Evolutionary conservation across 345 rosid genomes (phyloP).

Genomic region (Citrus reticulata): DNA sequence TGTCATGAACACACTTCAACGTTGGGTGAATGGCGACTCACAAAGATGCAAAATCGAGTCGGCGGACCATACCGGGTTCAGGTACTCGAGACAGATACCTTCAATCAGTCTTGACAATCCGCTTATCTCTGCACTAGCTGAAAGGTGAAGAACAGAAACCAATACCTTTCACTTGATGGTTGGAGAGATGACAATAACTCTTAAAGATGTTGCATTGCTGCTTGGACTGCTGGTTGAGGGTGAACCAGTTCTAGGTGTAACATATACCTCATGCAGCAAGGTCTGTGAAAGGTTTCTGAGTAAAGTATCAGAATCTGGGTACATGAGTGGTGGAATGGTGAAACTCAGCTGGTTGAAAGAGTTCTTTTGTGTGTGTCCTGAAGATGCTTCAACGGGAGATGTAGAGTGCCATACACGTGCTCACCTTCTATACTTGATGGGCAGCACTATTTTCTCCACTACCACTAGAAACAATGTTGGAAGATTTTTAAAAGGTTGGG

Average conservation of each 20-base stretch:
- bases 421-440: slow-evolving; percentile 65
- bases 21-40: slow-evolving; percentile 65
- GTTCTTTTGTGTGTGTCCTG: slow-evolving; percentile 56
- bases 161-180: slow-evolving; percentile 58
- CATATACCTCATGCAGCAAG: slow-evolving; percentile 35
- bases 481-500: slow-evolving; percentile 63
- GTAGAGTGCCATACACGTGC: slow-evolving; percentile 59
- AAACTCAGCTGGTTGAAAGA: slow-evolving; percentile 78
- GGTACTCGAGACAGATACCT: slow-evolving; percentile 53
- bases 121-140: slow-evolving; percentile 63
- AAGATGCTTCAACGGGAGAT: slow-evolving; percentile 45
- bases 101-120: slow-evolving; percentile 68
- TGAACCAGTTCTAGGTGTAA: slow-evolving; percentile 60
- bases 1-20: slow-evolving; percentile 78
- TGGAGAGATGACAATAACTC: slow-evolving; percentile 66
- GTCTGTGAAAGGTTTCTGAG: slow-evolving; percentile 56
- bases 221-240: slow-evolving; percentile 77
- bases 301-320: slow-evolving; percentile 50
- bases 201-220: slow-evolving; percentile 55
- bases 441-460: slow-evolving; percentile 75
- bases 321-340: slow-evolving; percentile 76
- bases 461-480: slow-evolving; percentile 82
- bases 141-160: slow-evolving; percentile 79
- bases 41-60: slow-evolving; percentile 49
- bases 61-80: slow-evolving; percentile 72